Base-by-base conservation (phyloP, 108 stramenopile genomes). In the Nannochloropsis salina region DNA sequence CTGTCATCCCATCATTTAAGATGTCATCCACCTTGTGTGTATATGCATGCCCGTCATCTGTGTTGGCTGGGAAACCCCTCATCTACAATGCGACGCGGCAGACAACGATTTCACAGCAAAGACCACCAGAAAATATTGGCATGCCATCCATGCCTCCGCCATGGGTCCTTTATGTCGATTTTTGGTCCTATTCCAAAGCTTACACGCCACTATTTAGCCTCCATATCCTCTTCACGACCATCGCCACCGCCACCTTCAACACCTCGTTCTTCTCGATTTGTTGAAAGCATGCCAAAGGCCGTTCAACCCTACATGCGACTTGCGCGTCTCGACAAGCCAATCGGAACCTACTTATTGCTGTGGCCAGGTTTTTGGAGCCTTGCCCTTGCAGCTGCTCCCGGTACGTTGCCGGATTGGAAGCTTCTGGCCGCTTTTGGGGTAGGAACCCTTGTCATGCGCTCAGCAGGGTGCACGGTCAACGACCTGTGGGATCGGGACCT, bases 401-500 rank as follows among this genome's bases (percentile, higher is more conserved):
- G 89, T 3, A 42, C 85, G 5, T 42, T 91, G 1, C 91, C 92
- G 9, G 89, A 91, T 61, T 21, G 74, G 15, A 20, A 44, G 41
- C 83, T 90, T 42, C 42, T 92, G 91, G 82, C 84, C 18, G 83
- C 90, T 31, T 92, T 92, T 44, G 93, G 88, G 22, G 80, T 88
- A 1, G 99, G 99, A 4, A 92, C 98, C 31, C 94, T 97, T 88
- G 83, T 96, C 43, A 98, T 99, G 99, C 91, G 89, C 41, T 88
- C 87, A 1, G 87, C 89, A 9, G 89, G 99, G 11, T 99, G 99
- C 91, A 98, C 96, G 47, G 96, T 99, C 84, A 99, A 99, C 88
- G 99, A 99, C 89, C 93, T 99, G 89, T 98, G 96, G 97, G 99
- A 99, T 92, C 82, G 87, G 80, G 93, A 97, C 44, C 88, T 96